Percentiles rank a stretch among this genome's conserved stretches.
These are phyloP conservation scores for Coleophoma crateriformis DNA, from an alignment of 2,329 filamentous ascomycete genomes.

Conservation along the genomic window DNA sequence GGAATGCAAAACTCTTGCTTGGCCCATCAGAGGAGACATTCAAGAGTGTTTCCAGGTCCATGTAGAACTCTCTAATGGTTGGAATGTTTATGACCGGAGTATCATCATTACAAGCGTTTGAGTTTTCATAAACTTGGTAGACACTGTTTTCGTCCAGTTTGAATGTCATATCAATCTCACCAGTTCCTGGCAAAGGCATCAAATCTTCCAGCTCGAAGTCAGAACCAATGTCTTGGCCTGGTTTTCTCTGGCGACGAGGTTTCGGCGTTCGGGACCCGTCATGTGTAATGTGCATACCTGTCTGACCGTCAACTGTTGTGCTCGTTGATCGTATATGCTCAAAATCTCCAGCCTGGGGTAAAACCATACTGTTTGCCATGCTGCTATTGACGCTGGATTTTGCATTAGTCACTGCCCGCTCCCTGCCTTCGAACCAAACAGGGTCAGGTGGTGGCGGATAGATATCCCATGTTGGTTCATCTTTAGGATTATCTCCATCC, in stretches of 20 bases:
- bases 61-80: slow-evolving; percentile 90
- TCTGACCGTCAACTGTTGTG: neutral
- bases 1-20: slow-evolving; percentile 94
- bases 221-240: slow-evolving; percentile 83
- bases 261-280: slow-evolving; percentile 30
- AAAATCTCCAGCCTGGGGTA: slow-evolving; percentile 17
- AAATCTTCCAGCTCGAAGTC: slow-evolving; percentile 83
- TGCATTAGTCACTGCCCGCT: slow-evolving; percentile 14
- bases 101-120: slow-evolving; percentile 53
- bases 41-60: slow-evolving; percentile 83
- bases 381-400: slow-evolving; percentile 43
- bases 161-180: slow-evolving; percentile 61
- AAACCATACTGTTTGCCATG: slow-evolving; percentile 26
- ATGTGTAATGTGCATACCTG: slow-evolving; percentile 4
- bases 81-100: slow-evolving; percentile 78
- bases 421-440: slow-evolving; percentile 64
- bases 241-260: slow-evolving; percentile 65
- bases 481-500: slow-evolving; percentile 79
- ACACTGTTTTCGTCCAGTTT: slow-evolving; percentile 78
- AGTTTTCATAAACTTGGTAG: slow-evolving; percentile 83
- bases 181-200: slow-evolving; percentile 64
- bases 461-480: slow-evolving; percentile 76
- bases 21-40: slow-evolving; percentile 92
- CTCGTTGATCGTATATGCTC: slow-evolving; percentile 13
- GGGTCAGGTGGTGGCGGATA: slow-evolving; percentile 91